Conservation (phyloP, 148 eudicot genomes). For the Pouteria glomerata region DNA sequence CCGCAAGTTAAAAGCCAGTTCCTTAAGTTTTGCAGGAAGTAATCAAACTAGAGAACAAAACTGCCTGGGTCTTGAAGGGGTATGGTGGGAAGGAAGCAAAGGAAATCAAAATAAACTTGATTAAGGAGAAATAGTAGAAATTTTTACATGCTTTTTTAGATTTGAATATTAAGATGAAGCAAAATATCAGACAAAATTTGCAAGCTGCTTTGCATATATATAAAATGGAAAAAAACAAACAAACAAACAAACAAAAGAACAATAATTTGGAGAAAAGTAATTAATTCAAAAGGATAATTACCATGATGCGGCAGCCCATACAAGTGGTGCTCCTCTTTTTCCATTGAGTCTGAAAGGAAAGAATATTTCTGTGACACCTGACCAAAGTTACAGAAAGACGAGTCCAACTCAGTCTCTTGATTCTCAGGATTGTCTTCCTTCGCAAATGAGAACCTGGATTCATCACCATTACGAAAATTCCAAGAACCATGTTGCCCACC, state of each 20-base stretch:
- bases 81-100: background rate
- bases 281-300: constrained; percentile 10
- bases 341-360: constrained; percentile 21
- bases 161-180: background rate
- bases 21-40: background rate
- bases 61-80: too few relatives aligned
- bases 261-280: background rate
- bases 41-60: background rate
- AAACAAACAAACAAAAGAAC: background rate
- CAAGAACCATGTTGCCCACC: constrained; percentile 30
- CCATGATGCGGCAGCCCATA: constrained; percentile 34
- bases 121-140: background rate
- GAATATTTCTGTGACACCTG: constrained; percentile 17
- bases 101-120: background rate
- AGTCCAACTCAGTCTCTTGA: constrained; percentile 21
- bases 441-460: constrained; percentile 35
- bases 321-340: constrained; percentile 26
- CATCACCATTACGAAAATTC: constrained; percentile 28
- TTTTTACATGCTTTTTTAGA: background rate
- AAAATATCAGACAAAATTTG: background rate
- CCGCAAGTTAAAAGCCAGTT: background rate
- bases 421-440: constrained; percentile 24
- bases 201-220: background rate
- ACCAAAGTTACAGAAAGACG: constrained; percentile 17
- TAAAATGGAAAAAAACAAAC: too few relatives aligned